Conservation (phyloP, 202 grass and related monocot genomes). For the Zoysia matrella region DNA sequence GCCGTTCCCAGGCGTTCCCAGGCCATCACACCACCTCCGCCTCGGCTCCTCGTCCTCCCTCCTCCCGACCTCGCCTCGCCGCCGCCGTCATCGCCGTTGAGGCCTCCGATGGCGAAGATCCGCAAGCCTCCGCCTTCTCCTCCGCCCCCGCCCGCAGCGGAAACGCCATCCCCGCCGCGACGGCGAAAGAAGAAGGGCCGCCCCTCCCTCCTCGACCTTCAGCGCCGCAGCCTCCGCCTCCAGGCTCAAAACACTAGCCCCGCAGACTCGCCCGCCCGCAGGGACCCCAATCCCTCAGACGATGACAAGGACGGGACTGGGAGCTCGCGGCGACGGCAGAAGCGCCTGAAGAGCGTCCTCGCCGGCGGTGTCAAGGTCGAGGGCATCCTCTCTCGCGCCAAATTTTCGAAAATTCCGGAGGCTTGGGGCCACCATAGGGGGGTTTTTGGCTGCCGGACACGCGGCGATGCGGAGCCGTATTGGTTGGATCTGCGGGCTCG, state of each 20-base stretch:
- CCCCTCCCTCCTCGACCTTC: slow-evolving; percentile 72
- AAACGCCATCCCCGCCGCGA: slow-evolving; percentile 36
- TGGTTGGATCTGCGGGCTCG: slow-evolving; percentile 53
- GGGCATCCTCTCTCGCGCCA: slow-evolving; percentile 22
- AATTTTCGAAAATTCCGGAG: slow-evolving; percentile 38
- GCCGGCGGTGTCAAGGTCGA: slow-evolving; percentile 49
- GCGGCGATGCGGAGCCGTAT: slow-evolving; percentile 44
- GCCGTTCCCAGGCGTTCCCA: slow-evolving; percentile 26
- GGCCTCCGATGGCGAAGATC: slow-evolving; percentile 61
- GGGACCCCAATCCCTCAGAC: slow-evolving; percentile 44
- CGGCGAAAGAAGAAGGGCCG: slow-evolving; percentile 78
- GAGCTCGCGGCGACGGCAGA: slow-evolving; percentile 46
- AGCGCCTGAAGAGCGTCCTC: slow-evolving; percentile 68
- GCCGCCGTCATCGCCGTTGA: slow-evolving; percentile 15
- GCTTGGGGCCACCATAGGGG: slow-evolving; percentile 29
- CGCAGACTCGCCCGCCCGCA: slow-evolving; percentile 24
- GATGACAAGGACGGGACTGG: slow-evolving; percentile 46
- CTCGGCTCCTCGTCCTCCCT: not conserved
- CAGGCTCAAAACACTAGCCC: slow-evolving; percentile 58
- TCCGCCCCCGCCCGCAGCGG: not conserved
- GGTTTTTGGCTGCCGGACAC: slow-evolving; percentile 57
- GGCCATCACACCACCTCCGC: slow-evolving; percentile 47
- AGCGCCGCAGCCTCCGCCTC: slow-evolving; percentile 68
- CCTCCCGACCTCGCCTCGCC: not conserved
- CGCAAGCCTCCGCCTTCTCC: slow-evolving; percentile 36